phyloP scores from a whole-genome alignment of 202 grass and related monocot genomes.

The Dendrocalamus latiflorus region DNA sequence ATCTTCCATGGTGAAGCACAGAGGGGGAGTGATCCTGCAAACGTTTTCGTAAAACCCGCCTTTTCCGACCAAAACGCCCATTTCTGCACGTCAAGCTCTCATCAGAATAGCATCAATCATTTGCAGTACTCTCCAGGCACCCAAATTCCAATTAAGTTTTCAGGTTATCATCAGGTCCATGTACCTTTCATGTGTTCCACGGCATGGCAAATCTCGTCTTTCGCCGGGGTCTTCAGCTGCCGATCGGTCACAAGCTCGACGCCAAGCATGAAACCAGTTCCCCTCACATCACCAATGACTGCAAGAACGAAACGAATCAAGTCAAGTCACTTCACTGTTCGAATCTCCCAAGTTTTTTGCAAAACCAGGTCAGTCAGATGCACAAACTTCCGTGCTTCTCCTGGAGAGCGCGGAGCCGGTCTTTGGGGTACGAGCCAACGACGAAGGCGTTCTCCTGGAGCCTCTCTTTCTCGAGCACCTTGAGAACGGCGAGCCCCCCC shows the following conservation, averaged over 20 bases:
- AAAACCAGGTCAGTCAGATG: background rate
- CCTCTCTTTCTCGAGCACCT: too few species aligned
- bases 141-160: background rate
- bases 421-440: conserved; percentile 75
- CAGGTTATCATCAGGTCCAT: background rate
- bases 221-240: conserved; percentile 71
- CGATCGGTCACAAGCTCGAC: conserved; percentile 73
- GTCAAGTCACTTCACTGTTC: background rate
- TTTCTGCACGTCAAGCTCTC: conserved; percentile 45
- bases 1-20: conserved; percentile 86
- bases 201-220: conserved; percentile 57
- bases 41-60: conserved; percentile 86
- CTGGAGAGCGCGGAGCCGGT: conserved; percentile 58
- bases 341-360: background rate
- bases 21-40: conserved; percentile 86
- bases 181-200: conserved; percentile 88
- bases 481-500: too few species aligned
- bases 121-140: background rate
- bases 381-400: conserved; percentile 64
- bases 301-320: background rate
- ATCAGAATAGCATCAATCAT: background rate
- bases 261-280: conserved; percentile 82
- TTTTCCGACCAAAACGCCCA: conserved; percentile 86
- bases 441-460: too few species aligned
- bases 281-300: conserved; percentile 91